Percentiles rank a stretch among this genome's conserved stretches.
Conservation (phyloP, 2,329 filamentous ascomycete genomes). For the Phaeosphaeria sp. region DNA sequence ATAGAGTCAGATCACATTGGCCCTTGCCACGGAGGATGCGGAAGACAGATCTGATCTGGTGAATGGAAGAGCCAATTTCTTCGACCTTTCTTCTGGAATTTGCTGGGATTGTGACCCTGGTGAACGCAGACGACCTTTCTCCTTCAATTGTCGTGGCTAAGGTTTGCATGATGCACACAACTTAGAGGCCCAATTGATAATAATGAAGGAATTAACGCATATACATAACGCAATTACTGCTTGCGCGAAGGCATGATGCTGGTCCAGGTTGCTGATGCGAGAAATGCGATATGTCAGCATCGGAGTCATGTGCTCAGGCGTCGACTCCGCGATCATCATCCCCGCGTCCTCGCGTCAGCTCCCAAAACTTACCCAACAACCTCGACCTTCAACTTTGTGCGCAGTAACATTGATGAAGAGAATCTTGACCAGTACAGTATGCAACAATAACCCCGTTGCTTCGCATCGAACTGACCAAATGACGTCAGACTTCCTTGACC, state of each 20-base stretch:
- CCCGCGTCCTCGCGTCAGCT: slow-evolving; percentile 24
- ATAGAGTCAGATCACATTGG: too few species aligned
- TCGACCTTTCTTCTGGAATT: too few species aligned
- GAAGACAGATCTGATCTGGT: not conserved
- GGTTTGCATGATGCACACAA: too few species aligned
- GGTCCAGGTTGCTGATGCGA: not conserved
- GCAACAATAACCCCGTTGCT: not conserved
- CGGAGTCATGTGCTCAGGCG: slow-evolving; percentile 25
- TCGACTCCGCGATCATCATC: slow-evolving; percentile 17
- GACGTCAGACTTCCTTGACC: slow-evolving; percentile 27
- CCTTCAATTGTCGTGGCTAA: not conserved
- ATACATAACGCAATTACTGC: not conserved
- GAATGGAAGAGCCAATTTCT: too few species aligned
- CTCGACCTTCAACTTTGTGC: slow-evolving; percentile 10
- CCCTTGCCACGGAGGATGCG: too few species aligned
- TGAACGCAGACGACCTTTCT: too few species aligned
- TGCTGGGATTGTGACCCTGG: too few species aligned
- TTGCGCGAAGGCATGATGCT: not conserved
- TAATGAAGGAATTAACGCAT: not conserved
- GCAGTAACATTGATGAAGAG: not conserved
- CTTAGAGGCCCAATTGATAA: too few species aligned
- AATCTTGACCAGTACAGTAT: slow-evolving; percentile 7
- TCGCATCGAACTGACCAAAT: slow-evolving; percentile 49
- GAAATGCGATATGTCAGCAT: slow-evolving; percentile 30
- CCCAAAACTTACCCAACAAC: slow-evolving; percentile 3